Evolutionary conservation across 257 asterid species (phyloP), one percentile per base, ranked within the genome.

Genomic region (Verbena officinalis): DNA sequence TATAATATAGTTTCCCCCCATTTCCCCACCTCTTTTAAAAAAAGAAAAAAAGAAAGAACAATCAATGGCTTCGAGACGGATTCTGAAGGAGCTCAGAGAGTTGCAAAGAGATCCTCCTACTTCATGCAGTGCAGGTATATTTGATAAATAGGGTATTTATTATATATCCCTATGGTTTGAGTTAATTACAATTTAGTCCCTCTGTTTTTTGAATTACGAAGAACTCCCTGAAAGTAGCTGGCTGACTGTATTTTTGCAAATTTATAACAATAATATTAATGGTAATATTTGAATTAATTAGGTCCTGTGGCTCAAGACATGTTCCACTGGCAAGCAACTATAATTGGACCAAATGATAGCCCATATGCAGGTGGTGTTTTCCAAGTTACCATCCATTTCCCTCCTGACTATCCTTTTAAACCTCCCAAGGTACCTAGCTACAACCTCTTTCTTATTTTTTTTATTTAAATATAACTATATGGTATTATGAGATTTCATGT

Each of bases 291-390:
- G 13, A 2, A 38, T 38, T 9, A 7, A 7, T 59, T 77, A 90
- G 97, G 97, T 43, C 97, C 95, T 0, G 87, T 82, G 52, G 97
- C 81, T 62, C 86, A 85, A 73, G 96, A 87, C 71, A 85, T 90
- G 90, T 83, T 87, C 45, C 94, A 90, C 17, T 90, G 95, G 97
- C 97, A 90, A 82, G 97, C 97, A 68, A 87, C 97, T 52, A 87
- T 87, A 33, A 87, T 90, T 13, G 97, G 95, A 19, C 97, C 97
- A 19, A 85, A 85, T 55, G 97, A 90, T 0, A 90, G 97, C 77
- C 95, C 96, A 10, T 90, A 83, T 64, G 84, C 95, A 4, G 96
- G 95, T 48, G 97, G 96, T 42, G 95, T 90, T 65, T 90, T 90
- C 78, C 97, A 90, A 85, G 95, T 87, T 52, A 77, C 87, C 76